These are phyloP conservation scores for Volvox africanus DNA, from an alignment of 139 green algal genomes.

Conservation along the genomic window DNA sequence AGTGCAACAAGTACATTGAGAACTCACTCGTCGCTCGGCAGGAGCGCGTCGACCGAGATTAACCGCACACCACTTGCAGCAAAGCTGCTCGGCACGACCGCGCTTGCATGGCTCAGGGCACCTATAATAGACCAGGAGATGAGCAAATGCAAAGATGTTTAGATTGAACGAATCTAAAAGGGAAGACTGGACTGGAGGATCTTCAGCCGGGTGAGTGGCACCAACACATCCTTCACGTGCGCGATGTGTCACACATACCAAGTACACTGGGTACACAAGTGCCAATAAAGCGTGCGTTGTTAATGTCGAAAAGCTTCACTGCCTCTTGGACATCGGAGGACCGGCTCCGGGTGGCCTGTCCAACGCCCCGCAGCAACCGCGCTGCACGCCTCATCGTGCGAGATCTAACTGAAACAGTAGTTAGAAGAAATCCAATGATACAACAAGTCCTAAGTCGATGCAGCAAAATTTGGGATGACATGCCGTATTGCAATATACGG, in stretches of 20 bases:
- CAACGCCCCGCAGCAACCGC: constrained; percentile 34
- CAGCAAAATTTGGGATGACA: not conserved
- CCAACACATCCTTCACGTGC: constrained; percentile 8
- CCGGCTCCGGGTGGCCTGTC: not conserved
- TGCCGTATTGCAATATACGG: not conserved
- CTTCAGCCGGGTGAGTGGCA: not conserved
- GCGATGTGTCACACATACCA: not conserved
- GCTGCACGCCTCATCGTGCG: constrained; percentile 41
- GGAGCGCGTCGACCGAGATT: constrained; percentile 82
- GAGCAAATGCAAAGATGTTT: not conserved
- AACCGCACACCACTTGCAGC: constrained; percentile 57
- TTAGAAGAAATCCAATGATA: not conserved
- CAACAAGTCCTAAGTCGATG: not conserved
- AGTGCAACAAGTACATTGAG: not conserved
- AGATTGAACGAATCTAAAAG: not conserved
- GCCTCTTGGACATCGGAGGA: constrained; percentile 21
- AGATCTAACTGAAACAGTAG: not conserved
- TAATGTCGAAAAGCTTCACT: constrained; percentile 49
- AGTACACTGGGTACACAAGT: not conserved
- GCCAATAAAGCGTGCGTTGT: not conserved
- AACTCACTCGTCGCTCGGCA: constrained; percentile 83
- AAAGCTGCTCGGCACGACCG: constrained; percentile 38
- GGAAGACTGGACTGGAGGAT: not conserved
- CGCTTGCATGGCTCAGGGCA: constrained; percentile 14
- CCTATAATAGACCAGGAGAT: not conserved